These are phyloP conservation scores for Alnus rubra DNA, from an alignment of 306 rosid species.

Conservation along the genomic window DNA sequence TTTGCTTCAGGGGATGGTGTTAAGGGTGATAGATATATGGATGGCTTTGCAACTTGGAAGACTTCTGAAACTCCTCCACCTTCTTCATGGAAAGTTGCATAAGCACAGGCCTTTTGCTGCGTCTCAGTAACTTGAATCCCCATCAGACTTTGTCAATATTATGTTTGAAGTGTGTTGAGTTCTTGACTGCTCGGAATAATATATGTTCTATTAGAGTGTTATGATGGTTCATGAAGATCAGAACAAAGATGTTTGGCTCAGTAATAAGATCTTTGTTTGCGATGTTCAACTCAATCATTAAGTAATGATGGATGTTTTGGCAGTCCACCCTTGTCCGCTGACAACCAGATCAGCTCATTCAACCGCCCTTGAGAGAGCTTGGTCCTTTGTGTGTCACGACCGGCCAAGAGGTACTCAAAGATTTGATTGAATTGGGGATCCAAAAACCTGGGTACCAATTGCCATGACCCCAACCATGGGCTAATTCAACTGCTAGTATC, in stretches of 20 bases:
- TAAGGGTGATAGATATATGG: constrained; percentile 44
- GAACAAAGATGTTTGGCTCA: not conserved
- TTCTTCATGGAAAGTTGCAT: constrained; percentile 47
- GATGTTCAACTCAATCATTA: not conserved
- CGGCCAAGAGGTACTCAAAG: no score
- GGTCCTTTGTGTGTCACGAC: no score
- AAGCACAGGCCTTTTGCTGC: constrained; percentile 2
- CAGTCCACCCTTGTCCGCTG: no score
- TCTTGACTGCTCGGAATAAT: not conserved
- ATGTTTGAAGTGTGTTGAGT: not conserved
- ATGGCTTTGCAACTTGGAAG: constrained; percentile 30
- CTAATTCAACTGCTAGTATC: no score
- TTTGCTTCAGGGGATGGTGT: constrained; percentile 41
- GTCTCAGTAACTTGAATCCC: not conserved
- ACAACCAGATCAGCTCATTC: no score
- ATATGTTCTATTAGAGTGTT: not conserved
- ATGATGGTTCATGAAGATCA: not conserved
- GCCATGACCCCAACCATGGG: no score
- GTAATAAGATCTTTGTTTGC: not conserved
- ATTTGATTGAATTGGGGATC: no score
- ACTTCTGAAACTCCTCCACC: constrained; percentile 54
- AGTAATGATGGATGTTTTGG: no score
- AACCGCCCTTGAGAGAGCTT: no score
- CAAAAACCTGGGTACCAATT: no score
- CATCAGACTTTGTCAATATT: no score